These are phyloP conservation scores for Asterionellopsis glacialis DNA, from an alignment of 108 stramenopile species.

Conservation along the genomic window DNA sequence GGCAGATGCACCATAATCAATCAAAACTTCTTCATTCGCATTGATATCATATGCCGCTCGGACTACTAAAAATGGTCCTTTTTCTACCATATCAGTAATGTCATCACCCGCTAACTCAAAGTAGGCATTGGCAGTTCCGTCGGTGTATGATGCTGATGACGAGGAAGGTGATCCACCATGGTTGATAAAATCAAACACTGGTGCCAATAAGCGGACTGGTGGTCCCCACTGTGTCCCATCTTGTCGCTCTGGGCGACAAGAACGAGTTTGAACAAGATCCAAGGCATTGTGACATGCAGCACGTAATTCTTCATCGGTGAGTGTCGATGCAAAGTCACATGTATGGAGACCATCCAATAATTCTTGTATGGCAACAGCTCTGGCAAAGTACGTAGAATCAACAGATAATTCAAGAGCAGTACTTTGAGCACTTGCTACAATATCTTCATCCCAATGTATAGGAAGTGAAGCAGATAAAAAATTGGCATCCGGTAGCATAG, in stretches of 20 bases:
- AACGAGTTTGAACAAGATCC: slow-evolving; percentile 66
- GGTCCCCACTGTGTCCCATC: slow-evolving; percentile 5
- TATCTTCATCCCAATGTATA: slow-evolving; percentile 64
- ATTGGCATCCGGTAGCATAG: slow-evolving; percentile 43
- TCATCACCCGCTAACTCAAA: slow-evolving; percentile 45
- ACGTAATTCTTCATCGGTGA: neutral
- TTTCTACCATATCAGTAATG: neutral
- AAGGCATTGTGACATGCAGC: slow-evolving; percentile 18
- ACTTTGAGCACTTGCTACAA: slow-evolving; percentile 32
- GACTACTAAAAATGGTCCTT: slow-evolving; percentile 27
- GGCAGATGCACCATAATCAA: slow-evolving; percentile 66
- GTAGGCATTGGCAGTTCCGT: slow-evolving; percentile 41
- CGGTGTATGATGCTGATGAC: neutral
- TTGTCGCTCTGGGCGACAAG: slow-evolving; percentile 38
- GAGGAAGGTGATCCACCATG: slow-evolving; percentile 28
- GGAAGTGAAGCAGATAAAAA: slow-evolving; percentile 56
- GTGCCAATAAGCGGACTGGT: slow-evolving; percentile 55
- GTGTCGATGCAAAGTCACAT: neutral
- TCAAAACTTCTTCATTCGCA: slow-evolving; percentile 44
- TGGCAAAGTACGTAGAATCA: slow-evolving; percentile 64
- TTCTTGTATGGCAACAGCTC: slow-evolving; percentile 43
- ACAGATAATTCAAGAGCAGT: slow-evolving; percentile 63
- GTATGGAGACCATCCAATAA: slow-evolving; percentile 11
- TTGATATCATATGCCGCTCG: slow-evolving; percentile 39
- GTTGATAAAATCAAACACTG: slow-evolving; percentile 79